Evolutionary conservation across 2,329 filamentous ascomycete species (phyloP).

Genomic region (Trichoderma atroviride): DNA sequence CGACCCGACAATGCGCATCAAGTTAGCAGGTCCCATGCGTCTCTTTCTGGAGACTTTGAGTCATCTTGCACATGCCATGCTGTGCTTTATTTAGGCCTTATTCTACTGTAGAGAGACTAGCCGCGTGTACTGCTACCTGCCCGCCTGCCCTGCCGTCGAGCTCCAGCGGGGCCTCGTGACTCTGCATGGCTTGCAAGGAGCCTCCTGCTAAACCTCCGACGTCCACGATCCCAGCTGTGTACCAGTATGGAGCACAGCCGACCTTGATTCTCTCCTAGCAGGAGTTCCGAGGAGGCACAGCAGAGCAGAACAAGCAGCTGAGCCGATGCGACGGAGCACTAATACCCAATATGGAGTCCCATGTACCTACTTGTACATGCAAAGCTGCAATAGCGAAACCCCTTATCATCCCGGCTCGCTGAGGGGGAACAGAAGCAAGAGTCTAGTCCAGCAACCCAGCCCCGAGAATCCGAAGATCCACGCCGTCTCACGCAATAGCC

Average conservation of each 20-base stretch:
- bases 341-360: background rate
- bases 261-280: background rate
- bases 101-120: background rate
- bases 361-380: too few relatives aligned
- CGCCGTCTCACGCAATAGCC: slow-evolving; percentile 21
- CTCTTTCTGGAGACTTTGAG: background rate
- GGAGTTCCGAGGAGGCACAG: background rate
- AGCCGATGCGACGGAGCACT: background rate
- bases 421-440: background rate
- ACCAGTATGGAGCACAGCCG: background rate
- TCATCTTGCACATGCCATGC: background rate
- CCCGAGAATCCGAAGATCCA: slow-evolving; percentile 21
- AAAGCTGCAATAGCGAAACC: background rate
- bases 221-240: background rate
- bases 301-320: background rate
- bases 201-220: slow-evolving; percentile 10
- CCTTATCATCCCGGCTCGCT: background rate
- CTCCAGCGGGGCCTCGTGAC: slow-evolving; percentile 18
- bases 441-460: background rate
- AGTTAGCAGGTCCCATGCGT: background rate
- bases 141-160: background rate
- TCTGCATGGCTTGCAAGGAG: background rate
- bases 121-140: background rate
- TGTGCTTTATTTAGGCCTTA: background rate
- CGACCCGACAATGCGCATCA: background rate